Evolutionary conservation across 129 eudicot genomes (phyloP), one percentile per base, ranked within the genome.

Genomic region (Daucus carota): DNA sequence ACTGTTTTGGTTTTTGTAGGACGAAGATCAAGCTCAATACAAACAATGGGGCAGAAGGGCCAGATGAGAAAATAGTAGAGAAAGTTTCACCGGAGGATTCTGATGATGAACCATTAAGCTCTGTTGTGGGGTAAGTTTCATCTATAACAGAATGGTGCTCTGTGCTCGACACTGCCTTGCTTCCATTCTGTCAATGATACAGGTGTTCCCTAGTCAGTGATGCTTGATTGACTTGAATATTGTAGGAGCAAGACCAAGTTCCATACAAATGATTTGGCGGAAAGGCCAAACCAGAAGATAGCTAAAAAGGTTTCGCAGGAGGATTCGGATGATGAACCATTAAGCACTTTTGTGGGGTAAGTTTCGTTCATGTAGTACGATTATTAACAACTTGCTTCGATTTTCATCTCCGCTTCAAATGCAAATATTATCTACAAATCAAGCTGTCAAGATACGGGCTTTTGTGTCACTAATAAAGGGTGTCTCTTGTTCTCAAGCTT

Each of bases 201-300:
- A 12, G 16, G 62, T 12, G 32, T 22, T 68, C 16, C 26, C 44
- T 36, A 17, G 16, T 68, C 11, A 18, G n/a, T 68, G 46, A 36
- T 33, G 28, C 16, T 14, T 63, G 3, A 63, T 17, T 63, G 70
- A 26, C 9, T 63, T 63, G 70, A 17, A 63, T 63, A 63, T 15
- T 67, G 45, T 84, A 92, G 96, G 92, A 79, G 80, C 80, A 90
- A 86, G 77, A 79, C 60, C 77, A 85, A 73, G 80, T 86, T 81
- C 22, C 79, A 46, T 13, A 20, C 42, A 50, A 76, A 67, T 59
- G 42, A 74, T n/a, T 22, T 33, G 31, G 83, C 82, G 74, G 83
- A 77, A 76, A 76, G 68, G 72, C 31, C 78, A 70, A 66, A 79
- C 52, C 74, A 75, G 80, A 74, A 78, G 65, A 73, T 46, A 18